These are phyloP conservation scores for Avicennia marina DNA, from an alignment of 257 asterid genomes.

Conservation along the genomic window DNA sequence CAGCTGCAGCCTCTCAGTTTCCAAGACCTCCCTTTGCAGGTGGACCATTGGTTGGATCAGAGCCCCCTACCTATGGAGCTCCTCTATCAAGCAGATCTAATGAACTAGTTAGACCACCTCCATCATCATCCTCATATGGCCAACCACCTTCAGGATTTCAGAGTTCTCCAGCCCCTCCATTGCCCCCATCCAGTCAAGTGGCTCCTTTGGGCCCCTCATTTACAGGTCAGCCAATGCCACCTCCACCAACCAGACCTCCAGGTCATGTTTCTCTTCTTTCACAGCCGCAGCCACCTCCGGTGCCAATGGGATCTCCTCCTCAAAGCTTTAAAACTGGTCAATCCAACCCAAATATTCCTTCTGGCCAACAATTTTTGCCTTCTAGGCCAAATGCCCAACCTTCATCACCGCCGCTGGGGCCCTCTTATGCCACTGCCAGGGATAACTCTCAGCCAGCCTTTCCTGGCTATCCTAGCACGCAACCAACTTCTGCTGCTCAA, in stretches of 20 bases:
- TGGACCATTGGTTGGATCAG: slow-evolving; percentile 47
- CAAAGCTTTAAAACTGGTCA: slow-evolving; percentile 47
- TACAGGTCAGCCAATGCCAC: slow-evolving; percentile 42
- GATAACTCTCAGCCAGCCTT: slow-evolving; percentile 53
- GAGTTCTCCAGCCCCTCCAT: slow-evolving; percentile 46
- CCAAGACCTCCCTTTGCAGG: slow-evolving; percentile 36
- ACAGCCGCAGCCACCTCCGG: slow-evolving; percentile 45
- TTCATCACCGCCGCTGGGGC: slow-evolving; percentile 50
- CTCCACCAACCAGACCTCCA: slow-evolving; percentile 50
- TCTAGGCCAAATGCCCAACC: slow-evolving; percentile 59
- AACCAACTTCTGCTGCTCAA: slow-evolving; percentile 45
- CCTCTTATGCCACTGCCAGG: slow-evolving; percentile 47
- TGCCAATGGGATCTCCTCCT: slow-evolving; percentile 63
- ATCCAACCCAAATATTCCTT: slow-evolving; percentile 31
- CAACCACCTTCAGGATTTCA: slow-evolving; percentile 59
- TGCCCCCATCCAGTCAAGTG: slow-evolving; percentile 36
- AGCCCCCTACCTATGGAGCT: slow-evolving; percentile 39
- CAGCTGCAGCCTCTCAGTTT: slow-evolving; percentile 33
- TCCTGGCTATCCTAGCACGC: slow-evolving; percentile 62
- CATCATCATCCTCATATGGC: slow-evolving; percentile 47
- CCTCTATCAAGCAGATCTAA: slow-evolving; percentile 41
- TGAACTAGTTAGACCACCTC: slow-evolving; percentile 51
- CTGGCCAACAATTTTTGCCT: slow-evolving; percentile 32
- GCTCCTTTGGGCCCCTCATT: slow-evolving; percentile 37
- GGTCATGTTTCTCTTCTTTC: slow-evolving; percentile 37